Base-by-base conservation (phyloP, 2,329 filamentous ascomycete genomes). In the Claviceps digitariae region DNA sequence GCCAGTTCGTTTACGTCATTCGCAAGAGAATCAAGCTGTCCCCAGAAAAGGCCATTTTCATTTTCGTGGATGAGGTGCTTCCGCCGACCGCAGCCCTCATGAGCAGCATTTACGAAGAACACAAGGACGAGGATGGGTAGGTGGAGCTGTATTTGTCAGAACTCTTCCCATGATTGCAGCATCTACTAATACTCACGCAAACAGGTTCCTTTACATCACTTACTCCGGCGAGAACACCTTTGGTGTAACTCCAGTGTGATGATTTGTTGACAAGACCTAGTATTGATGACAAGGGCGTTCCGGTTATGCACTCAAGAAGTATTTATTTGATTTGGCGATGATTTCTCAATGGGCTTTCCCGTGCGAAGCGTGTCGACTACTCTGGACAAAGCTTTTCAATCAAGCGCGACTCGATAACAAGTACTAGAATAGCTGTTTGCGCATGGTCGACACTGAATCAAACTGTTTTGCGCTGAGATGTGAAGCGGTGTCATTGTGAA, bases 161-260 rank as follows among this genome's bases (percentile, higher is more conserved):
- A 5, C 15, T 38, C 36, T 15, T 21, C 1, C 34, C 45, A 25
- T 51, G 2, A 36, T 21, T 4, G 8, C n/a, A 9, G 4, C 41
- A 25, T 47, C n/a, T 12, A 12, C 47, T 63, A 57, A 63, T 52
- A 45, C 9, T 10, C 1, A 38, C 52, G 9, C 3, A 27, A 36
- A 41, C 2, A 31, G 88, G 50, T 95, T 97, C 78, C 80, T 98
- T 56, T 98, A 98, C 78, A 98, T 98, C 75, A 97, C 91, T 64
- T 95, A 95, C 79, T 97, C 91, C 50, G 93, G 93, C 74, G 93
- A 97, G 82, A 98, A 97, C 80, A 98, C 93, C 53, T 98, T 98
- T 67, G 93, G 93, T 67, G 58, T 57, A 51, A 61, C 60, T 51
- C 66, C n/a, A 25, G 47, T 7, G 13, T 47, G 38, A 29, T 34